Evolutionary conservation across 306 rosid genomes (phyloP), one percentile per base, ranked within the genome.

Genomic region (Datisca glomerata): DNA sequence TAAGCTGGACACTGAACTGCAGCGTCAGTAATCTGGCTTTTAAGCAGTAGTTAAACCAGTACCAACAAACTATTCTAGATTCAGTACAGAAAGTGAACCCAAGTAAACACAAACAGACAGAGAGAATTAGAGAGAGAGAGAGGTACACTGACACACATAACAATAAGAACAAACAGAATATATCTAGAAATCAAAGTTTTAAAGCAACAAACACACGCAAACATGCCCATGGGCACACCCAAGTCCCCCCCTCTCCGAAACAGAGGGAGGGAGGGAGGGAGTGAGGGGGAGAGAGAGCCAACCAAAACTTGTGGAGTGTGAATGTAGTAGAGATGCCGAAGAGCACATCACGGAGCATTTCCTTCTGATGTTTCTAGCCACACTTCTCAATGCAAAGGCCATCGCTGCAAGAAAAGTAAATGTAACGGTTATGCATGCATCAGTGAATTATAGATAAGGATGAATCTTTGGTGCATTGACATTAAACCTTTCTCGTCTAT

Each of bases 231-330:
- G n/a, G n/a, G 3, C 22, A 20, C 12, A 24, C 21, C 24, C 21
- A 45, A 2, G 21, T 19, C 10, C 2, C 16, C 11, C 20, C 20
- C 1, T 16, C 24, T 24, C 21, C 0, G 5, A 17, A 13, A 17
- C 5, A 45, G 5, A 12, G 21, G 3, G 14, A 24, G 32, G 9
- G 33, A 24, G 13, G 29, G 25, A 23, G 43, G n/a, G 31, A 36
- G 43, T 36, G 22, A 56, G 20, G 23, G 51, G 34, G 38, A 38
- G 11, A 29, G 45, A 1, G 45, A 53, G 68, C 94, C 2, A 55
- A 87, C 97, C 97, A 17, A 89, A 89, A 71, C 93, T 83, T 35
- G 97, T 83, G 63, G 97, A 93, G 47, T 89, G 97, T 1, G 97
- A 89, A 66, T 89, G 92, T 15, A 73, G 57, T 15, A 56, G 55